Conservation (phyloP, 2,329 filamentous ascomycete species). For the Biscogniauxia mediterranea region DNA sequence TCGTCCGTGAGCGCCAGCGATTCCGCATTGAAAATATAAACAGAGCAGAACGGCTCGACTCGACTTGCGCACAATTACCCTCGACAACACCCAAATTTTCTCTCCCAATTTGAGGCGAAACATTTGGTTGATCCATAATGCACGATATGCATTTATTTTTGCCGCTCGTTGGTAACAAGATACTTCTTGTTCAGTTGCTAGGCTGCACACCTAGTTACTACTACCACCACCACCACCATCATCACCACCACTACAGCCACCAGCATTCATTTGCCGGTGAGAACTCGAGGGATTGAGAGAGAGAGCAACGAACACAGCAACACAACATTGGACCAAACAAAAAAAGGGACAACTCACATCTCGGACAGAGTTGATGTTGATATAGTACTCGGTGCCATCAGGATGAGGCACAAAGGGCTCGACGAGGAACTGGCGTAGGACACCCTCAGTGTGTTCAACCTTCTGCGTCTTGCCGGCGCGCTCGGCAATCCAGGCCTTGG, state of each 20-base stretch:
- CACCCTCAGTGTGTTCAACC: conserved; percentile 88
- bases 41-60: conserved; percentile 10
- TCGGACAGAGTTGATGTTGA: conserved; percentile 99
- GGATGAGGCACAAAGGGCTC: conserved; percentile 98
- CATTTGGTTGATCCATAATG: background rate
- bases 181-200: background rate
- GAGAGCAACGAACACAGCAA: conserved; percentile 14
- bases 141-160: background rate
- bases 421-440: conserved; percentile 91
- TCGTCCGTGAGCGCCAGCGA: conserved; percentile 37
- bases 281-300: conserved; percentile 9
- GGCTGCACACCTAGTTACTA: background rate
- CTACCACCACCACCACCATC: background rate
- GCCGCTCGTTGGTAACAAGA: conserved; percentile 10
- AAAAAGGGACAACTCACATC: conserved; percentile 69
- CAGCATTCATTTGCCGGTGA: background rate
- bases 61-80: conserved; percentile 14
- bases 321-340: conserved; percentile 8
- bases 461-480: conserved; percentile 88
- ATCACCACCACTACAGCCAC: background rate
- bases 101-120: conserved; percentile 2
- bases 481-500: conserved; percentile 89
- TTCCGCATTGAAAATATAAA: conserved; percentile 24
- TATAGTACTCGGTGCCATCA: conserved; percentile 96
- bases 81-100: conserved; percentile 8